phyloP scores from a whole-genome alignment of 164 flowering plant species.

The Chimonanthus salicifolius region DNA sequence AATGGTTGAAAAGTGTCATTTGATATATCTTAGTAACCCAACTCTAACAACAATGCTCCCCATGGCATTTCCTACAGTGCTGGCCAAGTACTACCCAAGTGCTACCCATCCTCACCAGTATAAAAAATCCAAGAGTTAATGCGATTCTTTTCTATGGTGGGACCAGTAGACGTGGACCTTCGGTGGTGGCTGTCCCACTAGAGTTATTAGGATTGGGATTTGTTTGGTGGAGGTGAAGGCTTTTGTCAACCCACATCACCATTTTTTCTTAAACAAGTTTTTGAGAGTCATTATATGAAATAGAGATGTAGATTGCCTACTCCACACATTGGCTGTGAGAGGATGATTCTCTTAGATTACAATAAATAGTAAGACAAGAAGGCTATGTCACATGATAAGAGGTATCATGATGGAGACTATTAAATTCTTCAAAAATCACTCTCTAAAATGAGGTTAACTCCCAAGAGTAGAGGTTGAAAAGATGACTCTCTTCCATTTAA shows the following conservation, averaged over 20 bases:
- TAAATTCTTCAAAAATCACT: no score
- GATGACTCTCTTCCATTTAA: not conserved
- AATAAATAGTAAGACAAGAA: not conserved
- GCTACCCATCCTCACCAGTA: not conserved
- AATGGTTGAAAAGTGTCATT: no score
- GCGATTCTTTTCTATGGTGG: not conserved
- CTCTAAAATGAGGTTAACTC: not conserved
- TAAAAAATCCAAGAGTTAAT: not conserved
- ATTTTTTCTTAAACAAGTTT: no score
- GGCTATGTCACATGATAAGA: not conserved
- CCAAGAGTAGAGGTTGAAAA: not conserved
- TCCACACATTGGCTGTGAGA: not conserved
- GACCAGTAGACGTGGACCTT: not conserved
- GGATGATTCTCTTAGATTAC: not conserved
- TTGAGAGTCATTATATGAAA: no score
- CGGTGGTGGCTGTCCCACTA: not conserved
- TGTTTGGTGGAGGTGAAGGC: not conserved
- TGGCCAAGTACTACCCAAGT: not conserved
- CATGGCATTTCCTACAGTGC: not conserved
- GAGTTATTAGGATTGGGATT: not conserved
- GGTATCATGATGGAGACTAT: not conserved
- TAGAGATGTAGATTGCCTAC: not conserved
- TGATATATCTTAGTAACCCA: not conserved
- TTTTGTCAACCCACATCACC: not conserved
- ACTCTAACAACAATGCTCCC: not conserved